Evolutionary conservation across 768 basidiomycete genomes (phyloP).

Genomic region (Mycena chlorophos): DNA sequence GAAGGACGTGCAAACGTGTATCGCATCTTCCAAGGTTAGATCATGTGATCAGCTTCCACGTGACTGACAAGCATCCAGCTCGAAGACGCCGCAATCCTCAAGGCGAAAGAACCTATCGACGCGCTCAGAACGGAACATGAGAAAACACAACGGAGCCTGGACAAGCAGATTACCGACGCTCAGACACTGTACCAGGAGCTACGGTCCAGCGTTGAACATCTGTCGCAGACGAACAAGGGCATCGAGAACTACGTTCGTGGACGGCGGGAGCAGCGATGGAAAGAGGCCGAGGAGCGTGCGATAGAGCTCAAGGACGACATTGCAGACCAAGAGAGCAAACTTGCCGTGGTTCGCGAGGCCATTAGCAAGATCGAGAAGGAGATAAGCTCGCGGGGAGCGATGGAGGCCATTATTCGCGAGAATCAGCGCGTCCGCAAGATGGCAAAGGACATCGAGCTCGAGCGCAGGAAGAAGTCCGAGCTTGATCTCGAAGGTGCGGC

Average conservation of each 20-base stretch:
- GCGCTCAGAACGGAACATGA: conserved; percentile 58
- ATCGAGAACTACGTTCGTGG: conserved; percentile 75
- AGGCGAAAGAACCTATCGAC: conserved; percentile 66
- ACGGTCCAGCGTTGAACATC: conserved; percentile 61
- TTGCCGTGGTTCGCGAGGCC: conserved; percentile 40
- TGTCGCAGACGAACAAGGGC: conserved; percentile 57
- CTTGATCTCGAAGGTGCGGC: conserved; percentile 86
- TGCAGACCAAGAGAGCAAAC: conserved; percentile 34
- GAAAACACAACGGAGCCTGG: conserved; percentile 50
- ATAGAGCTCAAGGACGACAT: conserved; percentile 42
- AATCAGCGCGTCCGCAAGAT: conserved; percentile 80
- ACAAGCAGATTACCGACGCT: conserved; percentile 48
- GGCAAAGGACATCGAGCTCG: conserved; percentile 60
- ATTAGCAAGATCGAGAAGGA: conserved; percentile 72
- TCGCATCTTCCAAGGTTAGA: conserved; percentile 37
- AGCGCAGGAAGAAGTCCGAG: conserved; percentile 69
- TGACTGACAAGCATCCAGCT: conserved; percentile 43
- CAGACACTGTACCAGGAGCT: conserved; percentile 63
- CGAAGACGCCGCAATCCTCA: conserved; percentile 57
- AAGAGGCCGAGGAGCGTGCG: conserved; percentile 59
- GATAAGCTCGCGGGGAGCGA: conserved; percentile 73
- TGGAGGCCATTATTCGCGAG: conserved; percentile 71
- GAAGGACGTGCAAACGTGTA: conserved; percentile 50
- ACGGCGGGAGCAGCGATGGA: conserved; percentile 58
- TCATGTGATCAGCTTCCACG: conserved; percentile 4